A percentile compares a stretch with the other conserved stretches of the same genome.
Conservation (phyloP, 2,329 filamentous ascomycete genomes). For the Epichloe uncinata region DNA sequence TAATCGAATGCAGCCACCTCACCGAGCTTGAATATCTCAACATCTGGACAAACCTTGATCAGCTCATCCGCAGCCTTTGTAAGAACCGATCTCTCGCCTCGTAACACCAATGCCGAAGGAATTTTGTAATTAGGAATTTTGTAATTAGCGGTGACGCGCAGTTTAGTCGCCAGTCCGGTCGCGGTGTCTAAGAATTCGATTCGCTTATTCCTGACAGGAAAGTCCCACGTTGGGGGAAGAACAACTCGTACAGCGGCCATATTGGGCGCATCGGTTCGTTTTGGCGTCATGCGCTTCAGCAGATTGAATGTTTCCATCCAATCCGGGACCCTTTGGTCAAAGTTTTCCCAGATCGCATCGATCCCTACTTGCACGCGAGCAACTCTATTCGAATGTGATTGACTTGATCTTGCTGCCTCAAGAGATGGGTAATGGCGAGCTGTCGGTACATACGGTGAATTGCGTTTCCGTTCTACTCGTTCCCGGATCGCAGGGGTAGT, state of each 20-base stretch:
- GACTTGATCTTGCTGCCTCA: slow-evolving; percentile 12
- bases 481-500: slow-evolving; percentile 10
- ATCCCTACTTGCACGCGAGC: slow-evolving; percentile 24
- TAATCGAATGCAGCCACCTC: slow-evolving; percentile 22
- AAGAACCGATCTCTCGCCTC: slow-evolving; percentile 18
- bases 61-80: slow-evolving; percentile 23
- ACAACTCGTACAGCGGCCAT: slow-evolving; percentile 25
- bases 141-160: slow-evolving; percentile 22
- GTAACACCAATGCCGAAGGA: slow-evolving; percentile 19
- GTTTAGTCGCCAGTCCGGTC: slow-evolving; percentile 19
- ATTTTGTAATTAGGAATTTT: slow-evolving; percentile 17
- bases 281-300: slow-evolving; percentile 24
- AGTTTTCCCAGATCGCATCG: slow-evolving; percentile 19
- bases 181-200: slow-evolving; percentile 21
- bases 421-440: slow-evolving; percentile 16
- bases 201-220: slow-evolving; percentile 20
- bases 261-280: slow-evolving; percentile 16
- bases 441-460: slow-evolving; percentile 16
- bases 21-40: slow-evolving; percentile 24
- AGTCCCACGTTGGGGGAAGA: slow-evolving; percentile 20
- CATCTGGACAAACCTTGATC: slow-evolving; percentile 16
- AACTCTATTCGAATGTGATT: slow-evolving; percentile 10
- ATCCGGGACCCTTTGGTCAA: slow-evolving; percentile 17
- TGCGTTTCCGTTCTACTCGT: slow-evolving; percentile 9
- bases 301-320: slow-evolving; percentile 27